A percentile compares a stretch with the other conserved stretches of the same genome.
These are phyloP conservation scores for Colletotrichum magnum DNA, from an alignment of 2,329 filamentous ascomycete genomes.

Conservation along the genomic window DNA sequence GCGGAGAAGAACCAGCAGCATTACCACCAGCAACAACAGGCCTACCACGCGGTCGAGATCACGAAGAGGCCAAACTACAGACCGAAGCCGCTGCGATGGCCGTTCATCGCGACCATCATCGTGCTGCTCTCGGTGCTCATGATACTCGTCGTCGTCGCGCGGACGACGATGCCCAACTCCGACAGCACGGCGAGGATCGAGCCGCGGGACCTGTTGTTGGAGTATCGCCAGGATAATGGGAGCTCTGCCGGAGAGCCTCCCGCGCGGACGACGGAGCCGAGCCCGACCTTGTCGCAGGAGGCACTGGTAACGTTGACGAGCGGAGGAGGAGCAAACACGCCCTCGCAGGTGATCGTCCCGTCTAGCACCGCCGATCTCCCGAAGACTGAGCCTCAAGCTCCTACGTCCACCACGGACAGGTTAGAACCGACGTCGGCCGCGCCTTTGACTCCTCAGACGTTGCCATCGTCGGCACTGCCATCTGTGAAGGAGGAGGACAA, in stretches of 20 bases:
- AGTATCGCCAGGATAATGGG: background rate
- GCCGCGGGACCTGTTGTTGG: conserved; percentile 14
- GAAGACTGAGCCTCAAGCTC: conserved; percentile 1
- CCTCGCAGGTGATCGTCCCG: background rate
- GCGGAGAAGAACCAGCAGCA: conserved; percentile 23
- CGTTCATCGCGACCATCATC: conserved; percentile 48
- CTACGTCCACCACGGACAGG: too few species aligned
- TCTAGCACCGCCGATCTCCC: background rate
- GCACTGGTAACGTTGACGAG: background rate
- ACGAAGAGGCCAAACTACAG: conserved; percentile 47
- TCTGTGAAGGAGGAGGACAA: background rate
- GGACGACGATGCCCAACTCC: conserved; percentile 49
- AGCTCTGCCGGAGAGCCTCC: background rate
- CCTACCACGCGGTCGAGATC: background rate
- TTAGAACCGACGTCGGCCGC: background rate
- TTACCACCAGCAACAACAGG: background rate
- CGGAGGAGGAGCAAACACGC: background rate
- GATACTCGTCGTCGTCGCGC: conserved; percentile 47
- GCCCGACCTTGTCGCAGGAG: background rate
- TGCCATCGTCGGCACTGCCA: background rate
- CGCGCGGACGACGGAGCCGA: background rate
- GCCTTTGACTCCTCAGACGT: background rate
- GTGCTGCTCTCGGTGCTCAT: conserved; percentile 46
- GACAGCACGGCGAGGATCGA: conserved; percentile 47
- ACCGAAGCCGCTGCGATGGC: conserved; percentile 51